Conservation (phyloP, 768 basidiomycete species). For the Pulveroboletus sp. region DNA sequence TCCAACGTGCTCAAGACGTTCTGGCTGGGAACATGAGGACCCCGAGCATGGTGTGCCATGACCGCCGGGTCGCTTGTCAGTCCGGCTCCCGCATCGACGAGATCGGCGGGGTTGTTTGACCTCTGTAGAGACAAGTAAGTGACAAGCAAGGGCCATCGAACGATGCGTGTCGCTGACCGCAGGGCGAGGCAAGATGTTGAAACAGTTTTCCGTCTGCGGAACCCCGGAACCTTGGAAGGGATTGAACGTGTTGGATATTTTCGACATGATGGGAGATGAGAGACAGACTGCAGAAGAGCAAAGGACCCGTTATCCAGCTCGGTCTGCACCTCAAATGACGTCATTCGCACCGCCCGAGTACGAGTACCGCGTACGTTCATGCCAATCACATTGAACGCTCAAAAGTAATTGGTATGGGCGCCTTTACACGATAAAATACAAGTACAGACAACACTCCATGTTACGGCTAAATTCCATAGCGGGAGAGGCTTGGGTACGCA, state of each 20-base stretch:
- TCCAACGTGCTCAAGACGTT: slow-evolving; percentile 43
- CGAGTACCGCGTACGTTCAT: too few relatives aligned
- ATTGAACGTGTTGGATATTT: slow-evolving; percentile 5
- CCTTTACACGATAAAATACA: slow-evolving; percentile 8
- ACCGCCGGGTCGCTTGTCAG: slow-evolving; percentile 37
- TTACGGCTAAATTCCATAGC: neutral
- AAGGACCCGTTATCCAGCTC: slow-evolving; percentile 1
- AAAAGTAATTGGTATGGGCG: slow-evolving; percentile 1
- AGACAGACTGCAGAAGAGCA: neutral
- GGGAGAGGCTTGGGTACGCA: slow-evolving; percentile 1
- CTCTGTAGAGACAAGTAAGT: slow-evolving; percentile 34
- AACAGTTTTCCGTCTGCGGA: slow-evolving; percentile 35
- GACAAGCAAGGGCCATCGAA: neutral
- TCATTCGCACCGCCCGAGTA: slow-evolving; percentile 3
- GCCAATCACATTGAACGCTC: neutral
- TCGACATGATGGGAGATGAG: slow-evolving; percentile 12
- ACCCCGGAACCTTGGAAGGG: neutral
- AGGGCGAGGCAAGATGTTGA: slow-evolving; percentile 57
- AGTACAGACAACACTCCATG: neutral
- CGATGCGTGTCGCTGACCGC: slow-evolving; percentile 37
- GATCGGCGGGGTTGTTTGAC: slow-evolving; percentile 56
- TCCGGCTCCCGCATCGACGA: slow-evolving; percentile 34
- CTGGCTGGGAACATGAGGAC: slow-evolving; percentile 45
- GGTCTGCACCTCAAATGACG: slow-evolving; percentile 8
- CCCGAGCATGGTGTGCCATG: slow-evolving; percentile 46